Evolutionary conservation across 2,329 filamentous ascomycete species (phyloP), one percentile per base, ranked within the genome.

Genomic region (Pseudogymnoascus sp.): DNA sequence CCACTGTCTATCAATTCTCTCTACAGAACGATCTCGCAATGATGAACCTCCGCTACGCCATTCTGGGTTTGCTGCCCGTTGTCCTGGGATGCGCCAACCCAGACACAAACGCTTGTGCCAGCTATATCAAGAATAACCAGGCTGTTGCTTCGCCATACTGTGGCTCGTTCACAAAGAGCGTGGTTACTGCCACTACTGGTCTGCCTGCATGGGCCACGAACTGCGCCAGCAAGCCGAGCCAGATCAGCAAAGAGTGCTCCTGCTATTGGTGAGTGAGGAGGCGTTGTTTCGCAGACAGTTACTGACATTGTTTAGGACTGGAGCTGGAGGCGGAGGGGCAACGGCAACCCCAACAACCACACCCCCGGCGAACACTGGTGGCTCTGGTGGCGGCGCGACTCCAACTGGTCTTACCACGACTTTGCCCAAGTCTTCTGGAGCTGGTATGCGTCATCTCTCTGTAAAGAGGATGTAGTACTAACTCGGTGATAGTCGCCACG

Each of bases 401-500:
- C 44, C 44, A 27, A 51, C 44, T 31, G 48, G 29, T 29, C 29
- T 33, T 27, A 55, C 48, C 9, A 55, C 48, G 29, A 13, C 48
- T 10, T 13, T 55, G 29, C 48, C 48, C 15, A 12, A 33, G 29
- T 55, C 48, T 13, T 33, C 48, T 9, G 48, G 48, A 5, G 48
- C 48, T 55, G 29, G 48, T 55, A 10, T 55, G 48, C 33, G 15
- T 4, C 8, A 0, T 17, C 9, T 21, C 21, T 21, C 21, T 21
- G 21, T 21, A 21, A 21, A 21, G 21, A 21, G 3, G 7, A 27
- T 17, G 8, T 55, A 55, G 29, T 21, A 4, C 48, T 55, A 10
- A 55, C 10, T 6, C n/a, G 15, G 9, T 42, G 38, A 21, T 42
- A 38, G 38, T 72, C 67, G 41, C 70, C 71, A 61, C 48, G 10